These are phyloP conservation scores for Exophiala dermatitidis DNA, from an alignment of 2,329 filamentous ascomycete species.

Conservation along the genomic window DNA sequence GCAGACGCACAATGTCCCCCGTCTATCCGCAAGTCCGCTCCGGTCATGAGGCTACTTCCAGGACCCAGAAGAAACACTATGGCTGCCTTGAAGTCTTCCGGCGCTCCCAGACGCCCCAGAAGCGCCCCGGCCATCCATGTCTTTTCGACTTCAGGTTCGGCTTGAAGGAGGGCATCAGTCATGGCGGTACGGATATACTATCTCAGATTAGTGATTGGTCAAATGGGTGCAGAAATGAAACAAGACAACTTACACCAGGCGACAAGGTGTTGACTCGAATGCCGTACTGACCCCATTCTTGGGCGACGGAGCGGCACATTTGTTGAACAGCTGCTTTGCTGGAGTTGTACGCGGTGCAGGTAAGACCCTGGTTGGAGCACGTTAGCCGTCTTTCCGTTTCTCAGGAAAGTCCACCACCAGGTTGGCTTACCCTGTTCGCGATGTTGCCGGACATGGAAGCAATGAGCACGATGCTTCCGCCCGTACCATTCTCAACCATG, in stretches of 20 bases:
- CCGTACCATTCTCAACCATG: slow-evolving; percentile 51
- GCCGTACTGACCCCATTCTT: slow-evolving; percentile 42
- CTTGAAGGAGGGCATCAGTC: slow-evolving; percentile 37
- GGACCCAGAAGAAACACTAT: slow-evolving; percentile 6
- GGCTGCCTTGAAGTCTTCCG: slow-evolving; percentile 11
- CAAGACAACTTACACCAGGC: slow-evolving; percentile 30
- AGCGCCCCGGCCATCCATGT: slow-evolving; percentile 51
- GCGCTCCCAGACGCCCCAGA: slow-evolving; percentile 31
- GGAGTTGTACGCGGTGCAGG: slow-evolving; percentile 45
- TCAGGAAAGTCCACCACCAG: slow-evolving; percentile 36
- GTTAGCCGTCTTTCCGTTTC: not conserved
- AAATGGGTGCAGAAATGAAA: not conserved
- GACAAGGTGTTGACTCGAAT: slow-evolving; percentile 46
- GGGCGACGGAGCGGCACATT: slow-evolving; percentile 41
- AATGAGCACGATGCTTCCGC: slow-evolving; percentile 56
- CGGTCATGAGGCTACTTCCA: slow-evolving; percentile 48
- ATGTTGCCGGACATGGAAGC: slow-evolving; percentile 58
- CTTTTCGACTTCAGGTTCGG: slow-evolving; percentile 38
- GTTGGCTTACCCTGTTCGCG: slow-evolving; percentile 44
- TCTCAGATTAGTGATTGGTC: not conserved
- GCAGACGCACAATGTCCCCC: slow-evolving; percentile 22
- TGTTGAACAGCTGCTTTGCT: slow-evolving; percentile 34
- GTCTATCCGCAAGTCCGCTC: slow-evolving; percentile 48
- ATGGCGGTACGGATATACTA: slow-evolving; percentile 41
- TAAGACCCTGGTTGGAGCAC: slow-evolving; percentile 32